Evolutionary conservation across 306 rosid genomes (phyloP).

Genomic region (Astragalus membranaceus): DNA sequence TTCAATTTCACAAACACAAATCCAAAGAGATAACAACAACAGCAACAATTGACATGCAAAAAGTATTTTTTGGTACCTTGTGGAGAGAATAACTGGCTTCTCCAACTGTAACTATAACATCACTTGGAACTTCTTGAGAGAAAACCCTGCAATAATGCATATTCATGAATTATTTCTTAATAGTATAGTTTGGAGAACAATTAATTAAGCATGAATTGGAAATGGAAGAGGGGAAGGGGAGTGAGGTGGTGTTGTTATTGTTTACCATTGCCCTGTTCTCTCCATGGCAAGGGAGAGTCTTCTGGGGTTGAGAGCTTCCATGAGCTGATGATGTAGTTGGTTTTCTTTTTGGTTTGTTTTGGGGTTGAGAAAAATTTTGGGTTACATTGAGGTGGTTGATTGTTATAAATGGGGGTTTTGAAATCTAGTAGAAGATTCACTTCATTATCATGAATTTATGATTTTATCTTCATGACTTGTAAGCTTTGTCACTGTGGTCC

Average conservation of each 20-base stretch:
- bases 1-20: neutral
- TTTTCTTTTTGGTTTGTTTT: conserved; percentile 3
- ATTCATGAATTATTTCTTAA: neutral
- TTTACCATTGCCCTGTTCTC: conserved; percentile 88
- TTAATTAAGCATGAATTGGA: neutral
- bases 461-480: neutral
- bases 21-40: neutral
- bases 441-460: conserved; percentile 12
- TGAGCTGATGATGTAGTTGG: conserved; percentile 4
- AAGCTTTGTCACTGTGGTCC: conserved; percentile 25
- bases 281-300: conserved; percentile 75
- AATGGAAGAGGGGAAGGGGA: neutral
- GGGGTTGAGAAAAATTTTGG: conserved; percentile 11
- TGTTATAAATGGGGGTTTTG: conserved; percentile 19
- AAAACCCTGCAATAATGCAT: conserved; percentile 47
- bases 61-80: conserved; percentile 41
- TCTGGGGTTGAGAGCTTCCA: conserved; percentile 45
- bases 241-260: conserved; percentile 6
- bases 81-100: conserved; percentile 74
- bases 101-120: conserved; percentile 59
- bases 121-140: conserved; percentile 75
- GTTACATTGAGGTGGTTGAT: conserved; percentile 1
- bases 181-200: neutral
- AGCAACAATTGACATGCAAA: too few species aligned
- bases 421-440: neutral